Evolutionary conservation across 1,284 basidiomycete species (phyloP), one percentile per base, ranked within the genome.

Genomic region (Cryptococcus wingfieldii): DNA sequence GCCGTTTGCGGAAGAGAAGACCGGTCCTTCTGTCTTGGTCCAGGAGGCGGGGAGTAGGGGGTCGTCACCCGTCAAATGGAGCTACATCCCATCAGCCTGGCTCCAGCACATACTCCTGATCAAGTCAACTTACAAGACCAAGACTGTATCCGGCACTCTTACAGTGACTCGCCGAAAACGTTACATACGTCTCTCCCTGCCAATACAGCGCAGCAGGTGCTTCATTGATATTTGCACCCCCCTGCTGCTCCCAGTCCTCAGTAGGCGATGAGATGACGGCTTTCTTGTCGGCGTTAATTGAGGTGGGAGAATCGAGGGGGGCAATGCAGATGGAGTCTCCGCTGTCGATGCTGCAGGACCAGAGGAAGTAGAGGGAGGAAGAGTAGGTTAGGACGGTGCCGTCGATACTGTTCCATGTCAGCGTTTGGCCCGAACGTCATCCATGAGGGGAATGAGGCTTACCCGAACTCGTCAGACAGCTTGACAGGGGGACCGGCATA

Each of bases 151-250:
- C 41, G 6, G 58, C 51, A 12, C 52, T 52, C 12, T 38, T 45
- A 28, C 61, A 62, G 34, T 55, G 37, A 42, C 55, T 58, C 14
- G 55, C 61, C 5, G 61, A 63, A 50, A 56, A 63, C 6, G 58
- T 60, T 10, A 62, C 37, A 23, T 57, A 62, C 0, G 44, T 57
- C 31, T 59, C 50, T 5, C 48, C 53, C 19, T 31, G 37, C 61
- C 61, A 62, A 18, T 57, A 55, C 6, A 62, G 38, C 14, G 61
- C 47, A 41, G 56, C 52, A 9, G 61, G 61, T 2, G 47, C 59
- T 37, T 60, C 59, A 43, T 57, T 60, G 44, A 53, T 55, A 23
- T 23, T 23, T 6, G 53, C 39, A 6, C 55, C 55, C 23, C 52
- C 52, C 7, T 25, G 13, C 53, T 55, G 37, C 43, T 64, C 62